Conservation (phyloP, 2,329 filamentous ascomycete genomes). For the Cladosporium sp. region DNA sequence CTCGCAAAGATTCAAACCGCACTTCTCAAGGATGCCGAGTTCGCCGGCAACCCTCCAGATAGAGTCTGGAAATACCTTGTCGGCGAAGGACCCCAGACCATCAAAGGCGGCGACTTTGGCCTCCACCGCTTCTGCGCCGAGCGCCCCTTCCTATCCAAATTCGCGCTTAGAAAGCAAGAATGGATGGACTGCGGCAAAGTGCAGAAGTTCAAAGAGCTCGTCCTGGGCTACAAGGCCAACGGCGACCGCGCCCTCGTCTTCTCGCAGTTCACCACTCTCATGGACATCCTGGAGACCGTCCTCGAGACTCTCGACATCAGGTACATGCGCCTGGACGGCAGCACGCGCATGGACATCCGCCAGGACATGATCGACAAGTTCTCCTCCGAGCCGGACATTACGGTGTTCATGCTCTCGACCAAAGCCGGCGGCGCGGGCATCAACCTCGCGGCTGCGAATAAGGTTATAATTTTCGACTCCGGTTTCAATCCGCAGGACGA, state of each 20-base stretch:
- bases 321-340: slow-evolving; percentile 85
- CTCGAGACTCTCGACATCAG: slow-evolving; percentile 70
- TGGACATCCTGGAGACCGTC: slow-evolving; percentile 85
- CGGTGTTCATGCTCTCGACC: slow-evolving; percentile 89
- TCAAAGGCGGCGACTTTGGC: slow-evolving; percentile 75
- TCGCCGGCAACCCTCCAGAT: slow-evolving; percentile 34
- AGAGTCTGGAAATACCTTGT: slow-evolving; percentile 63
- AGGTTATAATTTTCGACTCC: slow-evolving; percentile 95
- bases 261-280: slow-evolving; percentile 86
- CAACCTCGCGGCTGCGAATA: slow-evolving; percentile 93
- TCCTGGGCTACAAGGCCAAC: slow-evolving; percentile 70
- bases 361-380: slow-evolving; percentile 89
- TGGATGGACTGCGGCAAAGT: slow-evolving; percentile 79
- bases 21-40: slow-evolving; percentile 35
- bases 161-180: slow-evolving; percentile 59
- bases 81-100: slow-evolving; percentile 66
- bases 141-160: slow-evolving; percentile 56
- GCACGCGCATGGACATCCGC: slow-evolving; percentile 76
- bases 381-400: slow-evolving; percentile 71
- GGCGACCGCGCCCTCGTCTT: slow-evolving; percentile 90
- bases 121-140: slow-evolving; percentile 59
- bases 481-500: slow-evolving; percentile 99
- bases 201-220: slow-evolving; percentile 72
- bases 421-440: slow-evolving; percentile 96
- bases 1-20: slow-evolving; percentile 66